Base-by-base conservation (phyloP, 2,329 filamentous ascomycete genomes). In the Metarhizium album region DNA sequence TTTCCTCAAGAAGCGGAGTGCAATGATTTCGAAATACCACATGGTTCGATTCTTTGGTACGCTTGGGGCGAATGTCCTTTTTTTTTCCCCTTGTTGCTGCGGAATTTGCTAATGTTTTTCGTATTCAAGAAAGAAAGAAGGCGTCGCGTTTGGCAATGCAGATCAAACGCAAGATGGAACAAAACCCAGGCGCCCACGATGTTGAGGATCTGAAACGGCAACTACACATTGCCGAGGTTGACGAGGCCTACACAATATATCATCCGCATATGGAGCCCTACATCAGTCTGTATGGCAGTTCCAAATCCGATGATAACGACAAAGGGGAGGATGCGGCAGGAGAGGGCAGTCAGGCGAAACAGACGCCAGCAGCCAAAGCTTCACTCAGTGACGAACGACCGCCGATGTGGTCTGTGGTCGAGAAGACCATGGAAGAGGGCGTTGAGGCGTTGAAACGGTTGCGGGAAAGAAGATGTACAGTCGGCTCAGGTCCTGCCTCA, bases 21-120 rank as follows among this genome's bases (percentile, higher is more conserved):
- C 80, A 53, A 87, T 90, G 79, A 89, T 90, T 55, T 74, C 74
- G 47, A 86, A 83, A 65, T 93, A 90, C 60, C 87, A 91, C 64
- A 90, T 88, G 79, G 80, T 91, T 47, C 75, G 87, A 27, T 93
- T 93, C 64, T 91, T 91, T 67, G 87, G 87, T 86, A 72, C 11
- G 57, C 42, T 18, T 16, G 37, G 7, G 37, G 6, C 11, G 3
- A 20, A 6, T 29, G 31, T 16, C 23, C 24, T 6, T 13, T 29
- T 11, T n/a, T 4, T 27, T 16, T 45, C 9, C 40, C 49, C 18
- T 35, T 22, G n/a, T 4, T 18, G n/a, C 38, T 51, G 22, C 54
- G 53, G 58, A 51, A 45, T 38, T 49, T 14, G 13, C 47, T 51
- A 42, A 47, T 22, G 33, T 24, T 16, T 13, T 24, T 20, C 8